Percentiles rank a stretch among this genome's conserved stretches.
Conservation (phyloP, 768 basidiomycete species). For the Gloeostereum incarnatum region DNA sequence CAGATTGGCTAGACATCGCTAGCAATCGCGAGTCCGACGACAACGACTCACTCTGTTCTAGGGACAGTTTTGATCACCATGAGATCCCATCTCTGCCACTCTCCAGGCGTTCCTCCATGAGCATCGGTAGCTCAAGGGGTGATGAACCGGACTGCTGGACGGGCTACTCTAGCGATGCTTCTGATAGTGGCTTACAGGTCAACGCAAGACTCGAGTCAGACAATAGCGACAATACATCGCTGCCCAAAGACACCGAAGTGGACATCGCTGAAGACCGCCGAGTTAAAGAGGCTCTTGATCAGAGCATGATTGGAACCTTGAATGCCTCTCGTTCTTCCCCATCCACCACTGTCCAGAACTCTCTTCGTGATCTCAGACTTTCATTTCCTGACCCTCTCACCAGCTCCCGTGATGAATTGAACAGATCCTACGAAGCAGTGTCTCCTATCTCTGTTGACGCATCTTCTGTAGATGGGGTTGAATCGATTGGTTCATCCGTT, state of each 20-base stretch:
- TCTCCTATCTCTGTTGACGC: constrained; percentile 24
- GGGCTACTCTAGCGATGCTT: constrained; percentile 57
- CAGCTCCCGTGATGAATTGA: constrained; percentile 55
- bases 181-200: constrained; percentile 32
- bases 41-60: constrained; percentile 57
- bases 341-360: constrained; percentile 43
- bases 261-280: constrained; percentile 55
- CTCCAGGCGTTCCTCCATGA: constrained; percentile 63
- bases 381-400: constrained; percentile 82
- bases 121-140: constrained; percentile 57
- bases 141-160: constrained; percentile 74
- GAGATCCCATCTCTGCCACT: constrained; percentile 38
- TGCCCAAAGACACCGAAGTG: constrained; percentile 18
- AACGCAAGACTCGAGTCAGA: too few species aligned
- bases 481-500: constrained; percentile 10
- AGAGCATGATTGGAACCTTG: constrained; percentile 76
- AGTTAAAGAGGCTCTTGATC: constrained; percentile 69
- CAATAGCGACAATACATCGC: constrained; percentile 10
- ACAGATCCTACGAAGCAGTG: constrained; percentile 49
- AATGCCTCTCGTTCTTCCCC: constrained; percentile 57
- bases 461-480: constrained; percentile 13
- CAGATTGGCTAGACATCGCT: constrained; percentile 77
- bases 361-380: constrained; percentile 66
- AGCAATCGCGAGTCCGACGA: constrained; percentile 64
- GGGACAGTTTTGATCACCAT: constrained; percentile 56